These are phyloP conservation scores for Cystofilobasidium bisporidii DNA, from an alignment of 768 basidiomycete genomes.

Conservation along the genomic window DNA sequence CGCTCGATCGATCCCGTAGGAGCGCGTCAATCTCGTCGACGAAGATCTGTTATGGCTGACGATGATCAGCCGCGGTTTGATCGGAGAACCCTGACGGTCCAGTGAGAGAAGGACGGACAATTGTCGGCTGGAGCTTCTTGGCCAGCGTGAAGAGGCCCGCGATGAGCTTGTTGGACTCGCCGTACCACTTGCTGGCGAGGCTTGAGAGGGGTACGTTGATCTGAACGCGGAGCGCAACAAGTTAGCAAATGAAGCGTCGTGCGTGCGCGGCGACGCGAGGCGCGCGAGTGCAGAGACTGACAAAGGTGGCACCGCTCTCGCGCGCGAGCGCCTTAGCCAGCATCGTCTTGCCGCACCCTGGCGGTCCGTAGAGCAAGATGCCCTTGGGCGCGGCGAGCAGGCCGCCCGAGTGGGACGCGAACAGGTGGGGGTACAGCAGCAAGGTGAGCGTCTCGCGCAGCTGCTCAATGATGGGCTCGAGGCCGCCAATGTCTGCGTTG, in stretches of 20 bases:
- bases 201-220: slow-evolving; percentile 25
- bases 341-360: slow-evolving; percentile 99
- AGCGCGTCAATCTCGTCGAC: slow-evolving; percentile 98
- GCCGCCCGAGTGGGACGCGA: slow-evolving; percentile 58
- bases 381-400: slow-evolving; percentile 89
- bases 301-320: slow-evolving; percentile 89
- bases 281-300: slow-evolving; percentile 28
- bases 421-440: slow-evolving; percentile 78
- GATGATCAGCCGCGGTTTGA: background rate
- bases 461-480: slow-evolving; percentile 78
- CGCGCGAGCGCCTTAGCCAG: slow-evolving; percentile 97
- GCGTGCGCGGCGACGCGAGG: background rate
- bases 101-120: slow-evolving; percentile 41
- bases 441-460: slow-evolving; percentile 89
- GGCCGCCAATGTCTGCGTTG: slow-evolving; percentile 71
- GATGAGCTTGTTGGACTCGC: slow-evolving; percentile 89
- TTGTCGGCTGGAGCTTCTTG: slow-evolving; percentile 81
- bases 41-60: slow-evolving; percentile 53
- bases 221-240: background rate
- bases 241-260: background rate
- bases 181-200: slow-evolving; percentile 53
- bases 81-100: background rate
- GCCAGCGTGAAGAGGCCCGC: slow-evolving; percentile 89
- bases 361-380: slow-evolving; percentile 88
- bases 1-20: slow-evolving; percentile 70